These are phyloP conservation scores for Fusarium sp. DNA, from an alignment of 2,329 filamentous ascomycete genomes.

Conservation along the genomic window DNA sequence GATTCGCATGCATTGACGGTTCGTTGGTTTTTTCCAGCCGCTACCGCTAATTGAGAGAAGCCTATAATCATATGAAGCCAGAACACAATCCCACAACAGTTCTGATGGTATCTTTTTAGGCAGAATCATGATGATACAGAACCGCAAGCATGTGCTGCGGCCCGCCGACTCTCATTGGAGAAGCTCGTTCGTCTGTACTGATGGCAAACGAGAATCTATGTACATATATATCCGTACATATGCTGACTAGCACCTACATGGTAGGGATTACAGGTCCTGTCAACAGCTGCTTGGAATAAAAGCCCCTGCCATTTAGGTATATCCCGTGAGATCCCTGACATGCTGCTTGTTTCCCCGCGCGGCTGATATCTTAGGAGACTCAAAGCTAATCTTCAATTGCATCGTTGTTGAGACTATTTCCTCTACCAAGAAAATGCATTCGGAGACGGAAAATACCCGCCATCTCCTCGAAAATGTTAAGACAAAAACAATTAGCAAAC, in stretches of 20 bases:
- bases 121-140: neutral
- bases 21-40: neutral
- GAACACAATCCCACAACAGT: neutral
- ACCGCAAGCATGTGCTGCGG: neutral
- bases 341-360: conserved; percentile 11
- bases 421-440: conserved; percentile 17
- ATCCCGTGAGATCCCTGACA: conserved; percentile 13
- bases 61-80: neutral
- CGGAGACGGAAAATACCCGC: neutral
- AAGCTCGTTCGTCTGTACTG: neutral
- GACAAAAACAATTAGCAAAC: conserved; percentile 17
- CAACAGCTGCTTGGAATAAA: neutral
- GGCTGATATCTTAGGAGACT: conserved; percentile 14
- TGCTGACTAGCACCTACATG: neutral
- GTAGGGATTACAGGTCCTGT: neutral
- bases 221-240: neutral
- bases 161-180: neutral
- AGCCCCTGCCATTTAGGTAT: neutral
- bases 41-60: too few species aligned
- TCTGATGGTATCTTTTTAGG: neutral
- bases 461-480: neutral
- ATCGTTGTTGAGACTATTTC: conserved; percentile 20
- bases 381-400: conserved; percentile 28
- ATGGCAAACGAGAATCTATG: neutral
- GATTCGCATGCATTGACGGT: neutral